phyloP scores from a whole-genome alignment of 1,139 yeast genomes.

The Blastobotrys capitulatus region DNA sequence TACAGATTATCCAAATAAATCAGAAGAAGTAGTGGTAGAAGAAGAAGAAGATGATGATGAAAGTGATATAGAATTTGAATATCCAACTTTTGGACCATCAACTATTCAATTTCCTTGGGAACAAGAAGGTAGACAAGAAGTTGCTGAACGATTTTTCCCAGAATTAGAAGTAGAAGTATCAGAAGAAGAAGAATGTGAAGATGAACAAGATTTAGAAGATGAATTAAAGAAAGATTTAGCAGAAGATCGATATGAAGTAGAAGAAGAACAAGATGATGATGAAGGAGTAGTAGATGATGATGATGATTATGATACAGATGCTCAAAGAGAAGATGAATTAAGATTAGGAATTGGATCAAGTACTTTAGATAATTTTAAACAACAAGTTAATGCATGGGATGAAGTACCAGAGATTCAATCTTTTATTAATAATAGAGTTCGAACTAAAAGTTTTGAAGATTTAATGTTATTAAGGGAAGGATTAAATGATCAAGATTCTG shows the following conservation, averaged over 20 bases:
- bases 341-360: slow-evolving; percentile 5
- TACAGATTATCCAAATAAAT: too few species aligned
- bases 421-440: slow-evolving; percentile 4
- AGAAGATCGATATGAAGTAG: not conserved
- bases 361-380: slow-evolving; percentile 5
- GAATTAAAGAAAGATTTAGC: not conserved
- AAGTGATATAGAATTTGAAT: slow-evolving; percentile 1
- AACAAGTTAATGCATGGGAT: slow-evolving; percentile 13
- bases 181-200: not conserved
- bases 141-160: slow-evolving; percentile 18
- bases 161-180: not conserved
- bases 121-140: slow-evolving; percentile 2
- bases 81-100: slow-evolving; percentile 11
- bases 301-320: slow-evolving; percentile 2
- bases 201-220: not conserved
- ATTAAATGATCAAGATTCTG: not conserved
- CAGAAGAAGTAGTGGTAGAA: not conserved
- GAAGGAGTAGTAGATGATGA: not conserved
- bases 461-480: not conserved
- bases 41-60: slow-evolving; percentile 1
- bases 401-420: slow-evolving; percentile 8
- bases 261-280: not conserved
- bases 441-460: slow-evolving; percentile 5
- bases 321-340: slow-evolving; percentile 3
- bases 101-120: slow-evolving; percentile 15